These are phyloP conservation scores for Pythium utonaiense DNA, from an alignment of 352 stramenopile species.

Conservation along the genomic window DNA sequence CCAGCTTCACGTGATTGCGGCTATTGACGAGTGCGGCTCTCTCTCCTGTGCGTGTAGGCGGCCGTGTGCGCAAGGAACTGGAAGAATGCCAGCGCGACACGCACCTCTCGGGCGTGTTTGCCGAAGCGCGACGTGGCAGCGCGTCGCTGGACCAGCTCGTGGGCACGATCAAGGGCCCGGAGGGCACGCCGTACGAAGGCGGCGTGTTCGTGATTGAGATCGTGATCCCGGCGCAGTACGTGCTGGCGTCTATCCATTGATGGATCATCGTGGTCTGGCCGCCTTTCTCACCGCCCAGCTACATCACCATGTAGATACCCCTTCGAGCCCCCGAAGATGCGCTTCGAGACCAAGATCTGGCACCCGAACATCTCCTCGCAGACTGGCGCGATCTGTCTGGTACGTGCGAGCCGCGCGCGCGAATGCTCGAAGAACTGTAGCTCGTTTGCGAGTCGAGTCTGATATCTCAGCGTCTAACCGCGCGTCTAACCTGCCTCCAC, in stretches of 20 bases:
- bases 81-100: conserved; percentile 85
- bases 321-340: conserved; percentile 95
- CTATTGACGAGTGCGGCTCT: neutral
- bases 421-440: neutral
- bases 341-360: conserved; percentile 95
- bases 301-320: conserved; percentile 60
- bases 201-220: conserved; percentile 93
- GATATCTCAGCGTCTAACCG: neutral
- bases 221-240: conserved; percentile 89
- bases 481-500: neutral
- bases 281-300: too few relatives aligned
- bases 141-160: conserved; percentile 21
- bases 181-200: conserved; percentile 85
- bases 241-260: neutral
- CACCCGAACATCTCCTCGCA: conserved; percentile 98
- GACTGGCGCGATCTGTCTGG: conserved; percentile 96
- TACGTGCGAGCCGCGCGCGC: too few relatives aligned
- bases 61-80: conserved; percentile 85
- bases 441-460: neutral
- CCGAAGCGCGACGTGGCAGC: conserved; percentile 33
- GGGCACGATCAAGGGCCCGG: conserved; percentile 68
- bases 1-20: too few relatives aligned
- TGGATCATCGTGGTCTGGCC: neutral
- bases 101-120: conserved; percentile 76
- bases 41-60: conserved; percentile 23